Base-by-base conservation (phyloP, 2,329 filamentous ascomycete species). In the Paecilomyces sp. region DNA sequence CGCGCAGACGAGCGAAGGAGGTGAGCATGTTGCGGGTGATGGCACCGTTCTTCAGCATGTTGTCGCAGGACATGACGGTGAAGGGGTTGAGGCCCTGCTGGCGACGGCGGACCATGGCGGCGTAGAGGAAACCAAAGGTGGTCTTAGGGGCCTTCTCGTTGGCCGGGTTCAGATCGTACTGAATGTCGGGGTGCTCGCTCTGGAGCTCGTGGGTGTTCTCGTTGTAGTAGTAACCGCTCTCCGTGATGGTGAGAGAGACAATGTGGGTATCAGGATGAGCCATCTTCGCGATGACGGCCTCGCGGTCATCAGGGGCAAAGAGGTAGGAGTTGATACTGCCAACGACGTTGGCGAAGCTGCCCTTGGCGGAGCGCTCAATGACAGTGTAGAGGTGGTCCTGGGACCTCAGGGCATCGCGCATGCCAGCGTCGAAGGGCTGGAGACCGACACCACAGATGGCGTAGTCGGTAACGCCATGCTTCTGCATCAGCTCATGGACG, bases 151-250 rank as follows among this genome's bases (percentile, higher is more conserved):
- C 57, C 53, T 74, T 71, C 36, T 75, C 73, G 68, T 81, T 74
- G 66, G 74, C 74, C 6, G 71, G 67, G 58, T 73, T 61, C 25
- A 82, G 72, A 64, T 83, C 81, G 65, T 72, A 74, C 65, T 77
- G 74, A 57, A 83, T 82, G 64, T 83, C 80, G 8, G 79, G 72
- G 67, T 82, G 74, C 52, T 82, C 75, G 36, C 69, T 68, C 62
- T 77, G 70, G 60, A 83, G 74, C 72, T 82, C 70, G 73, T 83
- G 81, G n/a, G 80, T 80, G 75, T 83, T 82, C 68, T 83, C 81
- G 67, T 83, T 82, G 75, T 83, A 82, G 74, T 80, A 83, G 77
- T 83, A 83, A 62, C 81, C 81, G 66, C 78, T 81, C 73, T 83
- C 81, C 52, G 81, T 83, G 68, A 83, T 83, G 66, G 81, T 83